These are phyloP conservation scores for Exophiala dermatitidis DNA, from an alignment of 2,329 filamentous ascomycete species.

Conservation along the genomic window DNA sequence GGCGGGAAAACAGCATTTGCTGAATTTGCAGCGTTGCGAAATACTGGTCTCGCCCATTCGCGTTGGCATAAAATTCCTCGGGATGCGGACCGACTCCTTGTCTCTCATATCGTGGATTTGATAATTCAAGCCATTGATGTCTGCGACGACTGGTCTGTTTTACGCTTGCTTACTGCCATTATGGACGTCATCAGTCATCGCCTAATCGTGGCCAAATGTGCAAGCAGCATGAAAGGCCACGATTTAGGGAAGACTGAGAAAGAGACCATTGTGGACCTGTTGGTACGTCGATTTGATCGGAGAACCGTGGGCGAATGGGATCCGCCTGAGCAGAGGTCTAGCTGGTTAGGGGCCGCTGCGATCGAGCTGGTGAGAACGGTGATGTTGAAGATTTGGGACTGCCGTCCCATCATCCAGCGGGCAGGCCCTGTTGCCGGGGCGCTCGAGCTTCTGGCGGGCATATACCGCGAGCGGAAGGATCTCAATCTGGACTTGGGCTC, in stretches of 20 bases:
- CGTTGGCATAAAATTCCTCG: slow-evolving; percentile 6
- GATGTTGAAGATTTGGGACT: slow-evolving; percentile 74
- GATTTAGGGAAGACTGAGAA: slow-evolving; percentile 2
- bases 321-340: slow-evolving; percentile 3
- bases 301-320: slow-evolving; percentile 6
- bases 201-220: slow-evolving; percentile 13
- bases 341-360: slow-evolving; percentile 15
- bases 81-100: neutral
- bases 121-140: slow-evolving; percentile 19
- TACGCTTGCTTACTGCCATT: slow-evolving; percentile 14
- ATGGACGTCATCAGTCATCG: slow-evolving; percentile 24
- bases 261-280: slow-evolving; percentile 28
- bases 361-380: slow-evolving; percentile 42
- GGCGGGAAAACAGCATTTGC: slow-evolving; percentile 6
- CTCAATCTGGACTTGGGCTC: slow-evolving; percentile 56
- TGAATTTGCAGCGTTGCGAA: slow-evolving; percentile 9
- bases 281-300: slow-evolving; percentile 30
- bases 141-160: slow-evolving; percentile 19
- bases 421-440: slow-evolving; percentile 70
- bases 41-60: slow-evolving; percentile 16
- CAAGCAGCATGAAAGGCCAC: slow-evolving; percentile 4
- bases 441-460: slow-evolving; percentile 61
- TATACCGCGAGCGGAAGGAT: slow-evolving; percentile 61
- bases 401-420: slow-evolving; percentile 60
- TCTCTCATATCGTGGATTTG: neutral